Base-by-base conservation (phyloP, 23 red algal genomes). In the Chondrus crispus region DNA sequence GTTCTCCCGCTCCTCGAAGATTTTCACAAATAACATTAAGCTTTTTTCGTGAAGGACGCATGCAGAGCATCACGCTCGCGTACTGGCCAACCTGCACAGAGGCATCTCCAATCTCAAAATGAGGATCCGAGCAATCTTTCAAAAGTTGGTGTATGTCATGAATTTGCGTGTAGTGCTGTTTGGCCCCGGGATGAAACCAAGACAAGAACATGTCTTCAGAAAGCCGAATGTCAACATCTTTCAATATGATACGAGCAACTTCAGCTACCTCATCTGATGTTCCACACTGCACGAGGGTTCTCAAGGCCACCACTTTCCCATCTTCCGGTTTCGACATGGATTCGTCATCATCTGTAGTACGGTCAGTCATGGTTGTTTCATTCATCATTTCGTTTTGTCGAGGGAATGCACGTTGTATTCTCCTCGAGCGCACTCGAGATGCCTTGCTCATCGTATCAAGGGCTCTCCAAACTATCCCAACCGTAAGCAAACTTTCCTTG, bases 131-230 rank as follows among this genome's bases (percentile, higher is more conserved):
- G 39, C 87, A 90, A 68, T 90, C 87, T 33, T 62, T 14, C 71
- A 90, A 42, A 12, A 90, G 40, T 75, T 80, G 62, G 50, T 90
- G 87, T 62, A 90, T 80, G 60, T 90, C 74, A 35, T 90, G 87
- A 46, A 90, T 70, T 72, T 90, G 87, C 9, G 71, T 90, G 24
- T 92, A 92, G 55, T 92, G 79, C 62, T 92, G 76, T n/a, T 92
- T 92, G 2, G 89, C 89, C 8, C 39, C 77, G 14, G 77, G 76
- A 52, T 92, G 89, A 68, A 92, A 92, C 89, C 89, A 92, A 46
- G 72, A 73, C 26, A 92, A 68, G 62, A 92, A 84, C 28, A 43
- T 35, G 20, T 92, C 89, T 11, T 77, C 77, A 28, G 30, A 70
- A 5, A 92, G 37, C 19, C 79, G 76, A 26, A 92, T 84, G 64